These are phyloP conservation scores for Catharanthus roseus DNA, from an alignment of 257 asterid species.

Conservation along the genomic window DNA sequence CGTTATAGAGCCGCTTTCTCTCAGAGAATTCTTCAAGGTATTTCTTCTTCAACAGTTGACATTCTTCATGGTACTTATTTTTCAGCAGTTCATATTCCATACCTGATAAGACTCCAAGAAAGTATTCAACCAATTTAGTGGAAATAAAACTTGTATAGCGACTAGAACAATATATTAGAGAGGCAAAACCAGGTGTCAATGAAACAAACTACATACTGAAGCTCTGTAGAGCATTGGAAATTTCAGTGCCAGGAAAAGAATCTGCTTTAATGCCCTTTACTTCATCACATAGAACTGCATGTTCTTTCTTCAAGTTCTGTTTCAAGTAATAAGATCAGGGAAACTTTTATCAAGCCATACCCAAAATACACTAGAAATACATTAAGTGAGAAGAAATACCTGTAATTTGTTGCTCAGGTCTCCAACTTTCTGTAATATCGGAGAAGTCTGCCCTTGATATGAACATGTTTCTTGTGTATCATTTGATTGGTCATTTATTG, in stretches of 20 bases:
- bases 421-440: slow-evolving; percentile 48
- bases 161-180: not conserved
- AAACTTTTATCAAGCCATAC: not conserved
- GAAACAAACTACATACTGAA: slow-evolving; percentile 42
- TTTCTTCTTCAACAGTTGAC: slow-evolving; percentile 56
- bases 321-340: not conserved
- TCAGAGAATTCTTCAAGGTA: slow-evolving; percentile 64
- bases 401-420: slow-evolving; percentile 50
- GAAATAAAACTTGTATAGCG: slow-evolving; percentile 5
- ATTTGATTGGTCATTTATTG: slow-evolving; percentile 31
- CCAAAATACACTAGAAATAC: not conserved
- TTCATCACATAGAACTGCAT: slow-evolving; percentile 44
- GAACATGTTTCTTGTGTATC: slow-evolving; percentile 37
- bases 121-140: slow-evolving; percentile 9
- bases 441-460: slow-evolving; percentile 42
- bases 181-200: not conserved
- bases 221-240: slow-evolving; percentile 48
- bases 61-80: slow-evolving; percentile 50
- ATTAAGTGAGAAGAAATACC: slow-evolving; percentile 28
- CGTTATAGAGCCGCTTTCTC: slow-evolving; percentile 75
- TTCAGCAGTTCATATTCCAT: slow-evolving; percentile 55
- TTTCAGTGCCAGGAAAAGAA: slow-evolving; percentile 54
- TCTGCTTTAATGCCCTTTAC: slow-evolving; percentile 55
- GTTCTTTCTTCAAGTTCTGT: slow-evolving; percentile 41
- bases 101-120: slow-evolving; percentile 31